phyloP scores from a whole-genome alignment of 2,329 filamentous ascomycete species.

The Erysiphe pulchra region DNA sequence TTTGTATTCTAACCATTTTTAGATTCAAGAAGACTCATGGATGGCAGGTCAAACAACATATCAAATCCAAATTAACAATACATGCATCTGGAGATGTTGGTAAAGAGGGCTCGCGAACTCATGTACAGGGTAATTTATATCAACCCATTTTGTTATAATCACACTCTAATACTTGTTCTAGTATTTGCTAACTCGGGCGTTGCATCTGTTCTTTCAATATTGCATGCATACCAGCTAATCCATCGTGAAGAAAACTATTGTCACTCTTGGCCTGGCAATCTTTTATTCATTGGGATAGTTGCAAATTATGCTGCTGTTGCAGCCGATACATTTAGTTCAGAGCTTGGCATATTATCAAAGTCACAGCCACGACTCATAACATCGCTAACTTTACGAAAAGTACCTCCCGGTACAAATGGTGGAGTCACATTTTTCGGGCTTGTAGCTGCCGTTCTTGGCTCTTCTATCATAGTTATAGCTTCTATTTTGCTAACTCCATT shows the following conservation, averaged over 20 bases:
- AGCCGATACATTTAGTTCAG: constrained; percentile 84
- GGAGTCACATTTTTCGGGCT: constrained; percentile 61
- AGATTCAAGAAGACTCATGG: constrained; percentile 3
- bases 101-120: constrained; percentile 60
- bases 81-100: constrained; percentile 46
- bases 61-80: constrained; percentile 63
- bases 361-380: constrained; percentile 64
- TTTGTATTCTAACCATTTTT: constrained; percentile 13
- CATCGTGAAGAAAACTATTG: constrained; percentile 20
- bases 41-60: constrained; percentile 52
- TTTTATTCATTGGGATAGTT: constrained; percentile 38
- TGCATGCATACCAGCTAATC: constrained; percentile 33
- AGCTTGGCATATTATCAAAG: constrained; percentile 71
- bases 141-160: too few relatives aligned
- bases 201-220: constrained; percentile 36
- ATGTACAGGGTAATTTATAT: constrained; percentile 37
- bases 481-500: constrained; percentile 44
- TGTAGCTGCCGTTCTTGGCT: constrained; percentile 45
- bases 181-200: constrained; percentile 70
- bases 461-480: constrained; percentile 36
- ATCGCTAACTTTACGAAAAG: constrained; percentile 44
- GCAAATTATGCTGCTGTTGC: constrained; percentile 78
- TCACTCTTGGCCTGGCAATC: constrained; percentile 33
- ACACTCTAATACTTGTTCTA: constrained; percentile 6
- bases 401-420: constrained; percentile 81